Conservation (phyloP, 129 eudicot genomes). For the Saussurea involucrata region DNA sequence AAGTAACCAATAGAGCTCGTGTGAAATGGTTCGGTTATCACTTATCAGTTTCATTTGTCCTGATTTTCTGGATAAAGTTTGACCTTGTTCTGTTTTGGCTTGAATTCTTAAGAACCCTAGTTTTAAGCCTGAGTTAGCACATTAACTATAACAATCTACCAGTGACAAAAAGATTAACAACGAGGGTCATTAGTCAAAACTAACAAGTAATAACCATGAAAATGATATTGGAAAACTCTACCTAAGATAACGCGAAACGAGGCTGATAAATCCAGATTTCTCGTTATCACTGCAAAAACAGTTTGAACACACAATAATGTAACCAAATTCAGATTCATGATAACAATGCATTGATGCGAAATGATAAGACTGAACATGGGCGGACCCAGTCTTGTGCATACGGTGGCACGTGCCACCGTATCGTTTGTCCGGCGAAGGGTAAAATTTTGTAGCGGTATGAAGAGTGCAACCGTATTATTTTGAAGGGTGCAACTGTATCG, state of each 20-base stretch:
- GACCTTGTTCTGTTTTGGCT: not conserved
- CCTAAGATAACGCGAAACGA: constrained; percentile 94
- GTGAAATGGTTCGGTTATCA: not conserved
- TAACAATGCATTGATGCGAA: not conserved
- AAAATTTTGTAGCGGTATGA: too few relatives aligned
- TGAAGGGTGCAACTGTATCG: too few relatives aligned
- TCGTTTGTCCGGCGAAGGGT: too few relatives aligned
- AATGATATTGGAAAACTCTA: constrained; percentile 9
- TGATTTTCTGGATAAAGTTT: not conserved
- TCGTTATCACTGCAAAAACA: constrained; percentile 73
- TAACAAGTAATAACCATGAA: not conserved
- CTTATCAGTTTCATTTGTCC: not conserved
- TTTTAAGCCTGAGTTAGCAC: not conserved
- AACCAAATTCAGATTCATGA: constrained; percentile 26
- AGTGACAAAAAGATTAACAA: not conserved
- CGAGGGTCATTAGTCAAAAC: not conserved
- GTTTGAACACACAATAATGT: not conserved
- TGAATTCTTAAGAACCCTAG: not conserved
- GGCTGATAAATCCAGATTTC: constrained; percentile 97
- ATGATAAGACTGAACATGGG: too few relatives aligned
- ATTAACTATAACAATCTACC: not conserved
- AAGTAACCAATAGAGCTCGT: not conserved
- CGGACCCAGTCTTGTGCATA: too few relatives aligned
- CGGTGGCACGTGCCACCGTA: too few relatives aligned
- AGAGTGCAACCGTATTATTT: too few relatives aligned